A percentile compares a stretch with the other conserved stretches of the same genome.
Conservation (phyloP, 257 asterid genomes). For the Nemophila menziesii region DNA sequence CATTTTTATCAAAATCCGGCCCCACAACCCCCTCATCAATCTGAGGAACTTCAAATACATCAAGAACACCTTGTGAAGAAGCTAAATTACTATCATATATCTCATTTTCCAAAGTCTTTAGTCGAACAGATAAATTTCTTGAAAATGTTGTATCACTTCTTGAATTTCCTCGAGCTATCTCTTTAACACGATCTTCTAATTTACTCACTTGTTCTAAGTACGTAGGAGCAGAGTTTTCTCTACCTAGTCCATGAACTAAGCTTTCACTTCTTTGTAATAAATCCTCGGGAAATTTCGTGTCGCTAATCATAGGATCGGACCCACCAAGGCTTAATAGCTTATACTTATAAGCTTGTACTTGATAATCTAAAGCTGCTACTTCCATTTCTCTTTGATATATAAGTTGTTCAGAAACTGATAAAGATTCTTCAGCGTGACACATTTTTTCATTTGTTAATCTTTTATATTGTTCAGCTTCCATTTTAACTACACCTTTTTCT, state of each 20-base stretch:
- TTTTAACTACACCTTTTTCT: constrained; percentile 67
- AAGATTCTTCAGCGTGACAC: constrained; percentile 74
- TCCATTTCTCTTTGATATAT: constrained; percentile 85
- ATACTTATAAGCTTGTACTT: constrained; percentile 59
- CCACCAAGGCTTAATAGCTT: constrained; percentile 61
- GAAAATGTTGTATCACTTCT: constrained; percentile 28
- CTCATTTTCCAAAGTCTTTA: constrained; percentile 11
- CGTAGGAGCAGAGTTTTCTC: constrained; percentile 63
- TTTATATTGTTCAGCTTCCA: constrained; percentile 90
- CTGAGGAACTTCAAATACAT: constrained; percentile 92
- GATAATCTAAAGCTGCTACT: constrained; percentile 57
- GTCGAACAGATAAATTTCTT: constrained; percentile 26
- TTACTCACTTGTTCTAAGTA: constrained; percentile 59
- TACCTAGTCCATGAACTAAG: constrained; percentile 21
- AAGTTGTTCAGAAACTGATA: constrained; percentile 66
- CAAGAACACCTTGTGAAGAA: constrained; percentile 41
- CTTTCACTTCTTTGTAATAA: constrained; percentile 37
- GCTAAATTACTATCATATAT: constrained; percentile 9
- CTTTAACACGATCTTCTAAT: constrained; percentile 47
- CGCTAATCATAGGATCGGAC: constrained; percentile 40
- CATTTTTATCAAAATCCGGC: constrained; percentile 25
- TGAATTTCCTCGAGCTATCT: constrained; percentile 41
- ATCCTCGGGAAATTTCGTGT: constrained; percentile 36
- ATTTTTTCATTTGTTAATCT: constrained; percentile 76
- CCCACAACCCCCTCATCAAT: too few relatives aligned